Evolutionary conservation across 2,329 filamentous ascomycete species (phyloP).

Genomic region (Emericellopsis atlantica): DNA sequence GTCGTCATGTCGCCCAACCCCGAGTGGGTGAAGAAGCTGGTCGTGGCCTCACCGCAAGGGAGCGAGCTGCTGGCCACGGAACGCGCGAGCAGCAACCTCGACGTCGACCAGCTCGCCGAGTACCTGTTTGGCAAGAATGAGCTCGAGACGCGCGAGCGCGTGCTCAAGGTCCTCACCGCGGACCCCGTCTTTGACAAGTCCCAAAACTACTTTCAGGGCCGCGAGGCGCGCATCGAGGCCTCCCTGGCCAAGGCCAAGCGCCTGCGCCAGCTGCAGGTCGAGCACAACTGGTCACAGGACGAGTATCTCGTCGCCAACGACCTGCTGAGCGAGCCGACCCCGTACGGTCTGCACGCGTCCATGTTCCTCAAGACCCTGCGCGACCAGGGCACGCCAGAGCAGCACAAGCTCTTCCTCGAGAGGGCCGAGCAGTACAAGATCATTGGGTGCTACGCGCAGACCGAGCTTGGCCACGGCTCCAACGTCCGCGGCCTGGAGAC

Average conservation of each 20-base stretch:
- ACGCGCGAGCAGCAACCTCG: slow-evolving; percentile 52
- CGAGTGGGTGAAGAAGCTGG: slow-evolving; percentile 20
- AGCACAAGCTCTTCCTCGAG: slow-evolving; percentile 2
- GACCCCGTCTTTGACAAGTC: slow-evolving; percentile 69
- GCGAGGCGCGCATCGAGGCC: slow-evolving; percentile 55
- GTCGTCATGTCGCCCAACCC: slow-evolving; percentile 9
- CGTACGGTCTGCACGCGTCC: slow-evolving; percentile 4
- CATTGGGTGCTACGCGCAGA: slow-evolving; percentile 5
- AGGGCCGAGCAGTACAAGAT: slow-evolving; percentile 2
- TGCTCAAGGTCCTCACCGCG: slow-evolving; percentile 51
- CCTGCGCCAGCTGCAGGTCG: slow-evolving; percentile 49
- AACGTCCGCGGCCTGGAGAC: slow-evolving; percentile 5
- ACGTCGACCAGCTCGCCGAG: slow-evolving; percentile 53
- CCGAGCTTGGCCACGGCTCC: slow-evolving; percentile 5
- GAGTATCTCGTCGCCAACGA: slow-evolving; percentile 55
- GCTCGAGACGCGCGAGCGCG: slow-evolving; percentile 44
- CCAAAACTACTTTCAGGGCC: slow-evolving; percentile 62
- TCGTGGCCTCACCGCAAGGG: slow-evolving; percentile 48
- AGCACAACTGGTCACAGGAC: slow-evolving; percentile 56
- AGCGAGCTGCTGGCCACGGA: slow-evolving; percentile 57
- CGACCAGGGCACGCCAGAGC: slow-evolving; percentile 2
- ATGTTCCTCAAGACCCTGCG: slow-evolving; percentile 5
- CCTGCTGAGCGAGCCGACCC: slow-evolving; percentile 57
- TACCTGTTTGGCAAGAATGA: slow-evolving; percentile 57
- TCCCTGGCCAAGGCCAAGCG: slow-evolving; percentile 60